Evolutionary conservation across 371 early-diverging fungal genomes (phyloP), one percentile per base, ranked within the genome.

Genomic region (Lichtheimia ornata): DNA sequence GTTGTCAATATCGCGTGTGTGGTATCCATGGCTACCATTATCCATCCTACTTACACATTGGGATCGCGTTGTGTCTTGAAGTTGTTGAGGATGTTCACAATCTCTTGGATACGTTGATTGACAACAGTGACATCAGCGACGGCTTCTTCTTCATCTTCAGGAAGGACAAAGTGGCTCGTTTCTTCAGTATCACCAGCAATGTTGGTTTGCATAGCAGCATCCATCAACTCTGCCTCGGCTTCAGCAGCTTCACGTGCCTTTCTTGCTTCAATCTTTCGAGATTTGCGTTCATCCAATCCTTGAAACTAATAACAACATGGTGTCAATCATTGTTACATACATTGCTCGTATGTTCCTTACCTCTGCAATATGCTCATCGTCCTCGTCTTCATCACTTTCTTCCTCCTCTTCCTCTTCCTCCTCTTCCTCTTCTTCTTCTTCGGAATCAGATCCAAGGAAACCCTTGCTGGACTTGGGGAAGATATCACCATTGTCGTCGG

Each of bases 101-200:
- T 85, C 56, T 97, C 96, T 66, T 92, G 89, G 53, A 98, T 95
- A 17, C 97, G 93, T 50, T 87, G 84, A 42, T 91, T 89, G 50
- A 96, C 88, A 78, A 84, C 50, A 79, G 88, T 61, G 63, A 84
- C 64, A 78, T 77, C 66, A 53, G 74, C 73, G 67, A 85, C 81
- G 41, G 86, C 78, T 43, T 88, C 95, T 18, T 87, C 81, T 51
- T 90, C 91, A 56, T 88, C 84, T 82, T 42, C 88, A 2, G 94
- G 94, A 27, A 97, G 80, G 17, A 75, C 69, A 56, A 91, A 91
- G 9, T 35, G 35, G 6, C 18, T 47, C 5, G n/a, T 22, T 17
- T 73, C 74, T 70, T 93, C 93, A 24, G 69, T 76, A 14, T 85
- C 83, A 60, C 91, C 82, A 6, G 81, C 74, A 61, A 92, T 86